Conservation (phyloP, 1,139 yeast genomes). For the Pichia kudriavzevii region DNA sequence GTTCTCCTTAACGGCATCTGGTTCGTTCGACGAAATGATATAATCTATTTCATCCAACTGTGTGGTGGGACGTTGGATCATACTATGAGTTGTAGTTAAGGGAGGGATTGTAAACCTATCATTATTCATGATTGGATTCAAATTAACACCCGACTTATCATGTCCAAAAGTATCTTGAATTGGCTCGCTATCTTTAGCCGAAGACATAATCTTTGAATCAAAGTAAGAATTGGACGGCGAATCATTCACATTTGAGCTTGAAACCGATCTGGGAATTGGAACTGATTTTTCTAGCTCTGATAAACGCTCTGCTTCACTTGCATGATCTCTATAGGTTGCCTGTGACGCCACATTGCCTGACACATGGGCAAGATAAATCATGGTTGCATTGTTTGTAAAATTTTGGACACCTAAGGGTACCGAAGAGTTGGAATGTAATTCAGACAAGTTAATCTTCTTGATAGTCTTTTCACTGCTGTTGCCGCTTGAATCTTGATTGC, state of each 20-base stretch:
- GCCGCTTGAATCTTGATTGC: too few relatives aligned
- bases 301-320: constrained; percentile 55
- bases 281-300: constrained; percentile 34
- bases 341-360: constrained; percentile 68
- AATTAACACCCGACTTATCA: constrained; percentile 14
- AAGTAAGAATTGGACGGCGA: constrained; percentile 3
- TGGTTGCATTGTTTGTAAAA: constrained; percentile 32
- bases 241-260: constrained; percentile 4
- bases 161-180: constrained; percentile 24
- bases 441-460: too few relatives aligned
- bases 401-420: too few relatives aligned
- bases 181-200: constrained; percentile 13
- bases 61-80: constrained; percentile 49
- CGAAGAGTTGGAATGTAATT: too few relatives aligned
- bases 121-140: constrained; percentile 19
- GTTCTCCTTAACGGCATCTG: constrained; percentile 32
- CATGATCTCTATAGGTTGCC: constrained; percentile 58
- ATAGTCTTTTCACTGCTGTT: too few relatives aligned
- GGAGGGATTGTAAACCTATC: constrained; percentile 36
- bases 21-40: constrained; percentile 34
- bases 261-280: constrained; percentile 9
- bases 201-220: constrained; percentile 1
- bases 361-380: constrained; percentile 65
- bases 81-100: constrained; percentile 38
- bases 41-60: constrained; percentile 55